These are phyloP conservation scores for Nigrospora sphaerica DNA, from an alignment of 2,329 filamentous ascomycete species.

Conservation along the genomic window DNA sequence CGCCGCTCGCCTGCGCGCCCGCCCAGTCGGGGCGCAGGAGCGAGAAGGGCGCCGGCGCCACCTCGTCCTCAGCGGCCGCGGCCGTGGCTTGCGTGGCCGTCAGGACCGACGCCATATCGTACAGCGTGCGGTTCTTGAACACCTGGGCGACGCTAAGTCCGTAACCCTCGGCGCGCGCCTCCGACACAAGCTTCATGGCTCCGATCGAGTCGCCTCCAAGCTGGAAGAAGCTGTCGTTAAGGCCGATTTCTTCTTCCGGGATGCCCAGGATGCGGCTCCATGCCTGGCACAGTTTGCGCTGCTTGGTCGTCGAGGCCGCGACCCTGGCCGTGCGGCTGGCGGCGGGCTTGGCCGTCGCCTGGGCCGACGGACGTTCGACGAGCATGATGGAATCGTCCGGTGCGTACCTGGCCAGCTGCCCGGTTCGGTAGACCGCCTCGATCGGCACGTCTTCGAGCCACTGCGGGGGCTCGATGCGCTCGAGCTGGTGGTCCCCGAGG, in stretches of 20 bases:
- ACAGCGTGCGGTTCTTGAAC: constrained; percentile 39
- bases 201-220: constrained; percentile 54
- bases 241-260: constrained; percentile 37
- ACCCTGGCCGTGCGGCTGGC: constrained; percentile 20
- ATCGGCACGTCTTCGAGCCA: constrained; percentile 18
- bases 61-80: constrained; percentile 7
- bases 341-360: constrained; percentile 5
- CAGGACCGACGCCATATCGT: constrained; percentile 46
- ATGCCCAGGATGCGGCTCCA: constrained; percentile 42
- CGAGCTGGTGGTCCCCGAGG: constrained; percentile 14
- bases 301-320: constrained; percentile 31
- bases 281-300: constrained; percentile 34
- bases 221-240: constrained; percentile 53
- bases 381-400: constrained; percentile 19
- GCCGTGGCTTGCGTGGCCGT: constrained; percentile 23
- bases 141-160: constrained; percentile 47
- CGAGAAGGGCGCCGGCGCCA: constrained; percentile 40
- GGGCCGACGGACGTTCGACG: constrained; percentile 13
- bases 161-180: constrained; percentile 39
- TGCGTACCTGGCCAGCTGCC: constrained; percentile 31
- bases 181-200: constrained; percentile 55
- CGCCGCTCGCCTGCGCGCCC: constrained; percentile 31
- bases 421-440: constrained; percentile 29
- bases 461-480: constrained; percentile 15
- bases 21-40: constrained; percentile 27